These are phyloP conservation scores for Ensete glaucum DNA, from an alignment of 176 grass and related monocot species.

Conservation along the genomic window DNA sequence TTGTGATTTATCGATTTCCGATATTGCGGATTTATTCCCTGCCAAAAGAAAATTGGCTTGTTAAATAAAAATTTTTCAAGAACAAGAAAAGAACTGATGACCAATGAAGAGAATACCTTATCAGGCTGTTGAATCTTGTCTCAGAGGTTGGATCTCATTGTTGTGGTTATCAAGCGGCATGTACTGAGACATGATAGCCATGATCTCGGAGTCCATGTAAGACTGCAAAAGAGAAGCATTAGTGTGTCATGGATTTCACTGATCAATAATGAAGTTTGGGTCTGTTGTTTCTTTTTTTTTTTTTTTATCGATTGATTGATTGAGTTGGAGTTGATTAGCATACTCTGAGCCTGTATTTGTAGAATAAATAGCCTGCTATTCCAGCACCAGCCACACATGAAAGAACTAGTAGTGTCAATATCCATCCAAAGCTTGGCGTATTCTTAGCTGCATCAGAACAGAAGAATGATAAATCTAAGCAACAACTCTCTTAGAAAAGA, in stretches of 20 bases:
- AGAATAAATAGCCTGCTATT: conserved; percentile 63
- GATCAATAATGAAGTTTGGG: too few relatives aligned
- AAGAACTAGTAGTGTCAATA: conserved; percentile 41
- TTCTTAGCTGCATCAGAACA: conserved; percentile 43
- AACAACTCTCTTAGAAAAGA: not conserved
- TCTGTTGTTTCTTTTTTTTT: not conserved
- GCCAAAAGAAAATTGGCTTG: not conserved
- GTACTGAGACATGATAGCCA: conserved; percentile 88
- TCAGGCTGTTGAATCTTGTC: conserved; percentile 35
- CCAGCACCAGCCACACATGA: conserved; percentile 44
- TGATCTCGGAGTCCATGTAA: conserved; percentile 86
- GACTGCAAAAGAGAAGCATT: conserved; percentile 28
- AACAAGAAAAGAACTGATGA: not conserved
- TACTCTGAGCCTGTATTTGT: conserved; percentile 94
- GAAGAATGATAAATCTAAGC: not conserved
- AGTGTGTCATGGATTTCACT: not conserved
- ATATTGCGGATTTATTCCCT: not conserved
- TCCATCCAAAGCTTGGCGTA: conserved; percentile 42
- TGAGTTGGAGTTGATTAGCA: not conserved
- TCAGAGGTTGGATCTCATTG: conserved; percentile 43
- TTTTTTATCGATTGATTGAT: not conserved
- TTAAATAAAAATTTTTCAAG: not conserved
- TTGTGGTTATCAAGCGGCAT: conserved; percentile 72
- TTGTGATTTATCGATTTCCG: not conserved
- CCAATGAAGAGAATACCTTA: not conserved